These are phyloP conservation scores for Castanea mollissima DNA, from an alignment of 306 rosid species.

Conservation along the genomic window DNA sequence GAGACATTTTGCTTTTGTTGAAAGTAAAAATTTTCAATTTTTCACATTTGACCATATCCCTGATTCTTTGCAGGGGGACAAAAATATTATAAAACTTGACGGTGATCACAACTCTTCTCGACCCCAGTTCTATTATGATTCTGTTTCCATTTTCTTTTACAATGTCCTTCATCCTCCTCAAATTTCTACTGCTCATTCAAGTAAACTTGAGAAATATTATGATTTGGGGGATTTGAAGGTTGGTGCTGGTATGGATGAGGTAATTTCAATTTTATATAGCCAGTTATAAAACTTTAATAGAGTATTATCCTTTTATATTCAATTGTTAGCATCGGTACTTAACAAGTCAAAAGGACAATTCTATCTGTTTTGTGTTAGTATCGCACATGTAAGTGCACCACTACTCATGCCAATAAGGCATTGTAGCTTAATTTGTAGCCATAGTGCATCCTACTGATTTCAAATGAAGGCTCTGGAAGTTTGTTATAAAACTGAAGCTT, in stretches of 20 bases:
- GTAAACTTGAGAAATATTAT: slow-evolving; percentile 72
- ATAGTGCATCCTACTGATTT: background rate
- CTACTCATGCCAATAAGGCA: background rate
- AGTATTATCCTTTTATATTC: background rate
- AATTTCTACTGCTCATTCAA: slow-evolving; percentile 42
- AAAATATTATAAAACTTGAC: slow-evolving; percentile 72
- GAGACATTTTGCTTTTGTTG: background rate
- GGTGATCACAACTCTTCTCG: slow-evolving; percentile 98
- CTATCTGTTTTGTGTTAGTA: background rate
- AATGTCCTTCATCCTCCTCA: slow-evolving; percentile 87
- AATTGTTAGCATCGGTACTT: background rate
- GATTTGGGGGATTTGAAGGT: slow-evolving; percentile 66
- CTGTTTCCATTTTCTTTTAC: slow-evolving; percentile 86
- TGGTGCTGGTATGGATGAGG: slow-evolving; percentile 71
- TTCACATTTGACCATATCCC: slow-evolving; percentile 15
- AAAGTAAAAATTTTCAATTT: background rate
- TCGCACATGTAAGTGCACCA: background rate
- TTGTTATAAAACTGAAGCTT: too few species aligned
- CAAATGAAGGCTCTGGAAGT: background rate
- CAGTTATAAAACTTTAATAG: background rate
- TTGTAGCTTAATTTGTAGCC: background rate
- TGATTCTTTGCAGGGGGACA: slow-evolving; percentile 70
- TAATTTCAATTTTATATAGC: slow-evolving; percentile 28
- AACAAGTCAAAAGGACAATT: background rate
- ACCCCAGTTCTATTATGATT: slow-evolving; percentile 87